A percentile compares a stretch with the other conserved stretches of the same genome.
phyloP scores from a whole-genome alignment of 495 filamentous ascomycete genomes.

The Xanthoparmelia taractica region DNA sequence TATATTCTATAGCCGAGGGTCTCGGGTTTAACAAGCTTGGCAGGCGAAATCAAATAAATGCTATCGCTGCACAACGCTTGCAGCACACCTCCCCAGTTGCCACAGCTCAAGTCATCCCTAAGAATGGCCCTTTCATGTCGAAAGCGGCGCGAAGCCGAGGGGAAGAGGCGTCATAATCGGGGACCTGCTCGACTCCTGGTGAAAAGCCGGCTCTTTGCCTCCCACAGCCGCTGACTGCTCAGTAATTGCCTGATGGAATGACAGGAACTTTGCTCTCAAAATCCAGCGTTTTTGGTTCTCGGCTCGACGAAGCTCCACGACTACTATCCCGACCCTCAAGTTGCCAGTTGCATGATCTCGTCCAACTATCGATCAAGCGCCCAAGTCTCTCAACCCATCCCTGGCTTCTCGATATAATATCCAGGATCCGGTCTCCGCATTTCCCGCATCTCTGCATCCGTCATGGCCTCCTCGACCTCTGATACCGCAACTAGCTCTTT shows the following conservation, averaged over 20 bases:
- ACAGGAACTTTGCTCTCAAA: background rate
- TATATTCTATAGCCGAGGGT: background rate
- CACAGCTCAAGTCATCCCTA: background rate
- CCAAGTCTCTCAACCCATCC: conserved; percentile 2
- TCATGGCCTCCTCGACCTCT: conserved; percentile 68
- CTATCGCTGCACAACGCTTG: background rate
- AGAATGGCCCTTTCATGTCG: background rate
- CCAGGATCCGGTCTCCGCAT: conserved; percentile 74
- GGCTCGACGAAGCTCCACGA: background rate
- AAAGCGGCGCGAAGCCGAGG: background rate
- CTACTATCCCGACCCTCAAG: background rate
- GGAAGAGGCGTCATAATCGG: background rate
- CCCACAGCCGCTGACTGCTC: background rate
- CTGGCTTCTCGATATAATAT: conserved; percentile 72
- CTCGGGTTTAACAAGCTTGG: conserved; percentile 4
- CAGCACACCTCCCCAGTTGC: background rate
- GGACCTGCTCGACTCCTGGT: background rate
- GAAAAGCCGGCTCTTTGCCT: background rate
- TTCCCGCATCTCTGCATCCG: conserved; percentile 62
- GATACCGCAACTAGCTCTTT: conserved; percentile 88
- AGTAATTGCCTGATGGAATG: background rate
- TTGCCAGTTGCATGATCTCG: background rate
- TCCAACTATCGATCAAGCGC: background rate
- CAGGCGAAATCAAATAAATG: background rate
- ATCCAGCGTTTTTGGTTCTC: background rate